A percentile compares a stretch with the other conserved stretches of the same genome.
These are phyloP conservation scores for Gorgonomyces haynaldii DNA, from an alignment of 192 early-diverging fungal genomes.

Conservation along the genomic window DNA sequence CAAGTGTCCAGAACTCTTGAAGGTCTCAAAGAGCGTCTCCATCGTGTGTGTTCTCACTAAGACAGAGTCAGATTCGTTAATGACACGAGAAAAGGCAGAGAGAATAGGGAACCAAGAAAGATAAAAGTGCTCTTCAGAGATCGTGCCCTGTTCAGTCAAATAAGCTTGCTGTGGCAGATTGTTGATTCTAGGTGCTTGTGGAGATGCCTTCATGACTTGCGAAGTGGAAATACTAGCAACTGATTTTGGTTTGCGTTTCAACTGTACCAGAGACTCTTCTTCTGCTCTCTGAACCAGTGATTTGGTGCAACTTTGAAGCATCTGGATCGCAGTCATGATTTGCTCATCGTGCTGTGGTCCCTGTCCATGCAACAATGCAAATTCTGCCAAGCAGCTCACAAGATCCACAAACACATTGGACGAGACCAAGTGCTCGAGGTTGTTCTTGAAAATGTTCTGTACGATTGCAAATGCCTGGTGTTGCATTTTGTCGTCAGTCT, in stretches of 20 bases:
- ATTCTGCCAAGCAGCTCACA: conserved; percentile 36
- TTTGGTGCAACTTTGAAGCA: conserved; percentile 34
- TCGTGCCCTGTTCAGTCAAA: conserved; percentile 21
- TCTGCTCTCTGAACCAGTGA: conserved; percentile 21
- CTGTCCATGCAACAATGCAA: conserved; percentile 25
- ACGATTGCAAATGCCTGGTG: conserved; percentile 66
- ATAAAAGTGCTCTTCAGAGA: conserved; percentile 44
- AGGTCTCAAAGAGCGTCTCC: conserved; percentile 38
- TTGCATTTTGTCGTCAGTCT: conserved; percentile 61
- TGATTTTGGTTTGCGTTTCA: conserved; percentile 3
- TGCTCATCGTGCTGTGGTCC: conserved; percentile 31
- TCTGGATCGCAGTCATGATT: conserved; percentile 29
- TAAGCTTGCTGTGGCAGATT: conserved; percentile 22
- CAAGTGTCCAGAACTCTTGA: conserved; percentile 21
- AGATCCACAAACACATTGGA: conserved; percentile 36
- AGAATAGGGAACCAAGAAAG: conserved; percentile 49
- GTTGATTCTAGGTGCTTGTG: conserved; percentile 6
- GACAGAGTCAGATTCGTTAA: conserved; percentile 29
- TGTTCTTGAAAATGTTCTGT: conserved; percentile 42
- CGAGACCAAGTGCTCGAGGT: conserved; percentile 55
- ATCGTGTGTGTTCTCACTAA: conserved; percentile 27
- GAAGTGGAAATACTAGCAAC: no score
- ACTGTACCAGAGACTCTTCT: conserved; percentile 17
- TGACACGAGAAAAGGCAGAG: conserved; percentile 36
- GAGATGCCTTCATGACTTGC: not conserved